phyloP scores from a whole-genome alignment of 2,329 filamentous ascomycete genomes.

The Fusarium bulbicola region DNA sequence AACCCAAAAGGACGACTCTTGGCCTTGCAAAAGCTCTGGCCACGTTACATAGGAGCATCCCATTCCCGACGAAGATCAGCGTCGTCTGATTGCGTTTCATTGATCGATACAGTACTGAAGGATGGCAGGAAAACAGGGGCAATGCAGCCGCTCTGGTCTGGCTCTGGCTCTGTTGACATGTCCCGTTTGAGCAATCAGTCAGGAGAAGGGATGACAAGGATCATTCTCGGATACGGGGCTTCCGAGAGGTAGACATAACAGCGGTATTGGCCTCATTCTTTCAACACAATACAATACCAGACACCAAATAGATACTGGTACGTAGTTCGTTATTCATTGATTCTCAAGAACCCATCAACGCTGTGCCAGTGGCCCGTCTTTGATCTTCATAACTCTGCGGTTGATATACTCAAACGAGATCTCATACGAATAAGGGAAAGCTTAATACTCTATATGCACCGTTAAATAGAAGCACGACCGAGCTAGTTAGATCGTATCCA shows the following conservation, averaged over 20 bases:
- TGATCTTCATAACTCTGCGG: neutral
- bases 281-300: neutral
- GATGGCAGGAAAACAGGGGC: slow-evolving; percentile 18
- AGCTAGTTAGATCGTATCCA: neutral
- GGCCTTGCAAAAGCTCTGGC: slow-evolving; percentile 8
- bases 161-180: neutral
- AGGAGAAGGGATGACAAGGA: neutral
- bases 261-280: neutral
- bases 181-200: neutral
- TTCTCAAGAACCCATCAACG: neutral
- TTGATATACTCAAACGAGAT: neutral
- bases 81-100: slow-evolving; percentile 11
- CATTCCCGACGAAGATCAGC: slow-evolving; percentile 15
- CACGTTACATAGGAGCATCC: slow-evolving; percentile 2
- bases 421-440: neutral
- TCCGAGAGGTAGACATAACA: neutral
- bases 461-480: neutral
- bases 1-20: neutral
- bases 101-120: neutral
- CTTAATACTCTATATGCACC: neutral
- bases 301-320: neutral
- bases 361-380: neutral
- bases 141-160: neutral
- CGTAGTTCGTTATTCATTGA: neutral
- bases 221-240: neutral